Conservation (phyloP, 2,329 filamentous ascomycete species). For the Diaporthe capsici region DNA sequence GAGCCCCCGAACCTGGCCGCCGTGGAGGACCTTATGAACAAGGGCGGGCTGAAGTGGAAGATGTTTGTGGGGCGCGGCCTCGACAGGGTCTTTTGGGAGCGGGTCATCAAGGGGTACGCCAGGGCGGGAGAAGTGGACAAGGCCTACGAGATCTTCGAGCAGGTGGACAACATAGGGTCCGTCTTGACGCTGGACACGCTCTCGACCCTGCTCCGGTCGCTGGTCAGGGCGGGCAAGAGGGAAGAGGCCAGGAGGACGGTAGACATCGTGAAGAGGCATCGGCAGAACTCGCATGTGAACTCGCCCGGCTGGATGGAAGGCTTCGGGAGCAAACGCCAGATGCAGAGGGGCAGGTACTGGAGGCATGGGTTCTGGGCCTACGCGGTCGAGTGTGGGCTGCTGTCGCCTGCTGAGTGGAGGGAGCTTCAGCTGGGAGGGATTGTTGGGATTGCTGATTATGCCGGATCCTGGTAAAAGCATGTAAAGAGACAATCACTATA, state of each 20-base stretch:
- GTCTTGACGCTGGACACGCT: slow-evolving; percentile 60
- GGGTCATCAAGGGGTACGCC: slow-evolving; percentile 78
- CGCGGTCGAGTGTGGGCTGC: slow-evolving; percentile 57
- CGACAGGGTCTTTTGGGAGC: slow-evolving; percentile 79
- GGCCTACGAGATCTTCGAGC: slow-evolving; percentile 65
- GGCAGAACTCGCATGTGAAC: slow-evolving; percentile 43
- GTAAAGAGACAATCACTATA: not conserved
- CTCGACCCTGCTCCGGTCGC: slow-evolving; percentile 56
- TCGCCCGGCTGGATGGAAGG: slow-evolving; percentile 36
- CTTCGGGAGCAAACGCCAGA: slow-evolving; percentile 26
- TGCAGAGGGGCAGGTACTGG: slow-evolving; percentile 54
- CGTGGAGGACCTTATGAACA: slow-evolving; percentile 72
- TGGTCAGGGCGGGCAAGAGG: slow-evolving; percentile 45
- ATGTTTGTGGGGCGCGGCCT: slow-evolving; percentile 50
- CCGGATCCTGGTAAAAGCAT: not conserved
- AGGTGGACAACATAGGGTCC: slow-evolving; percentile 57
- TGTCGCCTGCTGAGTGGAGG: slow-evolving; percentile 44
- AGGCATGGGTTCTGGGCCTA: slow-evolving; percentile 66
- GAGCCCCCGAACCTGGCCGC: slow-evolving; percentile 70
- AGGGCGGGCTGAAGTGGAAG: slow-evolving; percentile 56
- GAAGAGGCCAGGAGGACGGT: slow-evolving; percentile 48
- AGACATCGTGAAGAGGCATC: slow-evolving; percentile 46
- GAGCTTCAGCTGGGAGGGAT: not conserved
- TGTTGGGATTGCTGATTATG: not conserved
- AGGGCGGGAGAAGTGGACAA: slow-evolving; percentile 62